These are phyloP conservation scores for Pleurotus giganteus DNA, from an alignment of 768 basidiomycete genomes.

Conservation along the genomic window DNA sequence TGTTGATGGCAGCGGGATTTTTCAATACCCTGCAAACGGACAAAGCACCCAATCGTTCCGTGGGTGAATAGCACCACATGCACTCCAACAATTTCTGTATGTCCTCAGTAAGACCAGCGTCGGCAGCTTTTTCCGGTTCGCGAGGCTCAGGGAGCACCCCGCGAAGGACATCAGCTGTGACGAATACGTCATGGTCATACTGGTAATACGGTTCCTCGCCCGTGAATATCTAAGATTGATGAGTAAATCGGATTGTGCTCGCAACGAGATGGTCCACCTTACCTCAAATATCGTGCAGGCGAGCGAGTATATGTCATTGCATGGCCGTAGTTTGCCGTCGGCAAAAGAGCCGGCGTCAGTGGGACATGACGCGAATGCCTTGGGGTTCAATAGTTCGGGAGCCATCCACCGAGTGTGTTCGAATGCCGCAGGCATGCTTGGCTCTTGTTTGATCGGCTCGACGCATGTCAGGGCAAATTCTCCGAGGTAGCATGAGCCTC, in stretches of 20 bases:
- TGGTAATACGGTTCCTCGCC: slow-evolving; percentile 4
- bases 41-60: not conserved
- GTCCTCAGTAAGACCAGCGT: not conserved
- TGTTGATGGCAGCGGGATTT: slow-evolving; percentile 4
- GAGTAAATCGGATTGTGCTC: not conserved
- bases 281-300: slow-evolving; percentile 6
- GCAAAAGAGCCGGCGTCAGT: slow-evolving; percentile 3
- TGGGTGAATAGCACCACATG: slow-evolving; percentile 6
- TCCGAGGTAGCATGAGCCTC: slow-evolving; percentile 6
- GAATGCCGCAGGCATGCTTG: not conserved
- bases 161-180: slow-evolving; percentile 6
- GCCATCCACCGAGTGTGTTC: slow-evolving; percentile 1
- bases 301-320: slow-evolving; percentile 5
- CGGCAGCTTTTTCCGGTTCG: not conserved
- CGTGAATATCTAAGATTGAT: slow-evolving; percentile 1
- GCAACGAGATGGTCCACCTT: too few species aligned
- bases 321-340: not conserved
- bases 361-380: slow-evolving; percentile 5
- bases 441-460: slow-evolving; percentile 3
- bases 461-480: slow-evolving; percentile 7
- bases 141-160: slow-evolving; percentile 7
- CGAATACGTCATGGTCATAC: slow-evolving; percentile 5
- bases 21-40: slow-evolving; percentile 1
- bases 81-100: not conserved
- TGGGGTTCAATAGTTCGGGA: slow-evolving; percentile 4